Conservation (phyloP, 2,329 filamentous ascomycete genomes). For the Sordariomycetes sp. region DNA sequence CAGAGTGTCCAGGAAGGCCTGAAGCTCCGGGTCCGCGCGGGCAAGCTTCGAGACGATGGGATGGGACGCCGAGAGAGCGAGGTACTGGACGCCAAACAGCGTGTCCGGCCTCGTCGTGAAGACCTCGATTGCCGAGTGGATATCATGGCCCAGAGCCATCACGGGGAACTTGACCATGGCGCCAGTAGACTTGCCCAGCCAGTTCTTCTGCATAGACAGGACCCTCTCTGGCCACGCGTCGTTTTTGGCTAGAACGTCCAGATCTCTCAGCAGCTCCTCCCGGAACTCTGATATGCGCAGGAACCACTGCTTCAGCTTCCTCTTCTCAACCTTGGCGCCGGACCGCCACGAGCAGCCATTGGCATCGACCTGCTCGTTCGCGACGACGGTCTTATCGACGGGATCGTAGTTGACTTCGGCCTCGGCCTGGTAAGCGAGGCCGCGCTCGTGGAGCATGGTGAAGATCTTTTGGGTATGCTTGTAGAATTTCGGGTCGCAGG, state of each 20-base stretch:
- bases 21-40: slow-evolving; percentile 44
- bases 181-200: slow-evolving; percentile 70
- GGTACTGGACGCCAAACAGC: slow-evolving; percentile 73
- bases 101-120: slow-evolving; percentile 83
- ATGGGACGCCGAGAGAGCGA: slow-evolving; percentile 65
- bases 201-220: slow-evolving; percentile 71
- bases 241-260: slow-evolving; percentile 49
- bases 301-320: slow-evolving; percentile 78
- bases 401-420: slow-evolving; percentile 86
- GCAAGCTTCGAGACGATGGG: slow-evolving; percentile 52
- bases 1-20: slow-evolving; percentile 54
- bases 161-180: slow-evolving; percentile 60
- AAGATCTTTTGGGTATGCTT: slow-evolving; percentile 84
- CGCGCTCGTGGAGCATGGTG: slow-evolving; percentile 58
- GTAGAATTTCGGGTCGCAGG: slow-evolving; percentile 76
- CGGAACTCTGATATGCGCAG: slow-evolving; percentile 71
- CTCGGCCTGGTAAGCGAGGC: slow-evolving; percentile 71
- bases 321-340: slow-evolving; percentile 70
- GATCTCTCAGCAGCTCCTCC: slow-evolving; percentile 56
- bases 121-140: slow-evolving; percentile 46
- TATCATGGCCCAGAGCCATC: slow-evolving; percentile 23
- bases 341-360: slow-evolving; percentile 80
- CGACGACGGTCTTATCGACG: slow-evolving; percentile 76
- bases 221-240: slow-evolving; percentile 74
- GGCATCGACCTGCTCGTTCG: slow-evolving; percentile 86